Base-by-base conservation (phyloP, 176 grass and related monocot species). In the Bromus sterilis region DNA sequence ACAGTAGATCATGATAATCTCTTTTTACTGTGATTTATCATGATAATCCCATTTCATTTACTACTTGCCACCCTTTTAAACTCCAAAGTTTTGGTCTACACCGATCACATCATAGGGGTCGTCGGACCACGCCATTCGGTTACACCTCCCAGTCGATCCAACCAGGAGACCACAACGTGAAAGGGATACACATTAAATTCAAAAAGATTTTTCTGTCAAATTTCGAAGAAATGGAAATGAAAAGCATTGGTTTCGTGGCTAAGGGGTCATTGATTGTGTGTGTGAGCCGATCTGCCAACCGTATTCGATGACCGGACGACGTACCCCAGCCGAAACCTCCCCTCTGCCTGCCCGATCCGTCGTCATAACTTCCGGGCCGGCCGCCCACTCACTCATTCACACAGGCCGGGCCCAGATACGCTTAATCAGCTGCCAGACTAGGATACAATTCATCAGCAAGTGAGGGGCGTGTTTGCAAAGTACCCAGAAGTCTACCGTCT, bases 321-420 rank as follows among this genome's bases (percentile, higher is more conserved):
- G 6, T 51, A 39, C 30, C 70, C 28, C 25, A 85, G 69, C 77
- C 29, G 70, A 74, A 73, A 66, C 30, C 61, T 28, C 64, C 64
- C 11, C 46, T 37, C 53, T 6, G 42, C 26, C 71, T 40, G 53
- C 72, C 62, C 71, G 11, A 23, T 40, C 72, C 4, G 2, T 23
- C 74, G 53, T 77, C 85, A 82, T 82, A 77, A 87, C 72, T 87
- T 72, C 56, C 60, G 31, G 11, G 28, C 62, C 25, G 57, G 49
- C 20, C 48, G 0, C 48, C 21, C 49, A 58, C 57, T 37, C 31
- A 74, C 71, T 82, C 28, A 85, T 59, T 41, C 7, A 71, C 0
- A 36, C 42, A 28, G 67, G 33, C 20, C 20, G 25, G 68, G 57
- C 33, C 76, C 3, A 56, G 28, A 16, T 46, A 46, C 4, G 11